Conservation (phyloP, 2,329 filamentous ascomycete species). For the Byssothecium circinans region DNA sequence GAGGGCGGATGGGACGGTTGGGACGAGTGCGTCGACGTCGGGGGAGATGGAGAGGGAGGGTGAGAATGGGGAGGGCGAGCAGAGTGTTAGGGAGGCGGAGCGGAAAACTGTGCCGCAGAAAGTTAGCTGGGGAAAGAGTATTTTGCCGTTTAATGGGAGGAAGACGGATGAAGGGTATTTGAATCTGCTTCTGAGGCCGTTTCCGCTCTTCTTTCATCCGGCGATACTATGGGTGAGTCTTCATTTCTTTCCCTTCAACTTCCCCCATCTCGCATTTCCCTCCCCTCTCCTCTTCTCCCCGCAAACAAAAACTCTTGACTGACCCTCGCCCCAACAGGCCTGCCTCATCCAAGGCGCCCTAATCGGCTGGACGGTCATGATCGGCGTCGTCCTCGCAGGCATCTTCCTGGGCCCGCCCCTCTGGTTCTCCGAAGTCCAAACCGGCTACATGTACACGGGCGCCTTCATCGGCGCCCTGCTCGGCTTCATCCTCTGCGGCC, state of each 20-base stretch:
- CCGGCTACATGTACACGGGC: conserved; percentile 78
- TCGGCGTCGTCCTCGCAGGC: conserved; percentile 77
- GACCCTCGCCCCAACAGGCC: conserved; percentile 37
- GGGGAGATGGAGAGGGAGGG: conserved; percentile 5
- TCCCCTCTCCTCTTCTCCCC: conserved; percentile 28
- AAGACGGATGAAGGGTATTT: conserved; percentile 77
- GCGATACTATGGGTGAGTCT: conserved; percentile 71
- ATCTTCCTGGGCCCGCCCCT: conserved; percentile 81
- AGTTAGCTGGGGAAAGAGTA: conserved; percentile 59
- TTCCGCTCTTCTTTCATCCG: conserved; percentile 81
- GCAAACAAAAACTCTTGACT: neutral
- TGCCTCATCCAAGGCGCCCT: conserved; percentile 82
- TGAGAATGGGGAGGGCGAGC: conserved; percentile 6
- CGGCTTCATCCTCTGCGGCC: conserved; percentile 75
- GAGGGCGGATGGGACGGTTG: conserved; percentile 1
- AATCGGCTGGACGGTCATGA: conserved; percentile 95
- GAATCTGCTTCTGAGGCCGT: conserved; percentile 68
- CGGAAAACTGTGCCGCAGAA: conserved; percentile 48
- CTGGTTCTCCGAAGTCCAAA: conserved; percentile 80
- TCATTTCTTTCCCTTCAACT: no score
- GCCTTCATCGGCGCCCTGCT: conserved; percentile 81
- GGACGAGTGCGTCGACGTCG: neutral
- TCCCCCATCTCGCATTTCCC: no score
- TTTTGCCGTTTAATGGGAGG: conserved; percentile 76
- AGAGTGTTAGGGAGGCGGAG: neutral